Base-by-base conservation (phyloP, 345 rosid species). In the Salix arbutifolia region DNA sequence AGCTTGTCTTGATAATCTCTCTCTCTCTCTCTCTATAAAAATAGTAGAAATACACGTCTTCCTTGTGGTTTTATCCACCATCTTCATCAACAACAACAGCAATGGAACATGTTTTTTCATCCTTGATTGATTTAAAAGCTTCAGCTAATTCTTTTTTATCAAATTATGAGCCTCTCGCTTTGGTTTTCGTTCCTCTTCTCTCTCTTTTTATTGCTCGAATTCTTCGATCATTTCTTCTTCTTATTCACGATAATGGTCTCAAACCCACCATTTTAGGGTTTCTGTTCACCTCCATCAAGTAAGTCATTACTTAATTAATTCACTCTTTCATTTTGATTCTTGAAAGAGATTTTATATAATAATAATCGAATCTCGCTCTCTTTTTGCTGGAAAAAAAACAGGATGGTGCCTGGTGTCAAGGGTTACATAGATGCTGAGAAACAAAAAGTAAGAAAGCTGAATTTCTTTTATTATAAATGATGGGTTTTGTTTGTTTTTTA, bases 331-430 rank as follows among this genome's bases (percentile, higher is more conserved):
- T 31, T 31, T 80, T 37, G 18, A 0, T 61, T 48, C 10, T 40
- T 30, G 35, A 37, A 56, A 56, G 62, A 11, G 28, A 11, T 21
- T 56, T 21, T 56, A 8, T 56, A 30, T 30, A 30, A 21, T 8
- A 9, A n/a, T 3, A 9, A 1, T 56, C 7, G 35, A 48, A 60
- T 11, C 8, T 33, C 31, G 21, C 64, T 77, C 72, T 19, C 75
- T 46, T 65, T 33, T 23, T 69, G 58, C 50, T 13, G 65, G 72
- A 72, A 21, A 31, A n/a, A 11, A 28, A 73, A 61, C 78, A 92
- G 99, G 91, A 73, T 87, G 91, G 73, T 94, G 64, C 99, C 99
- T 48, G 91, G 94, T 14, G 98, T 92, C 42, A 87, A 91, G 74
- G 85, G 85, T 21, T 88, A 91, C 80, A 89, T 94, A 33, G 97